phyloP scores from a whole-genome alignment of 73 alveolate genomes.

The Blepharisma stoltei region DNA sequence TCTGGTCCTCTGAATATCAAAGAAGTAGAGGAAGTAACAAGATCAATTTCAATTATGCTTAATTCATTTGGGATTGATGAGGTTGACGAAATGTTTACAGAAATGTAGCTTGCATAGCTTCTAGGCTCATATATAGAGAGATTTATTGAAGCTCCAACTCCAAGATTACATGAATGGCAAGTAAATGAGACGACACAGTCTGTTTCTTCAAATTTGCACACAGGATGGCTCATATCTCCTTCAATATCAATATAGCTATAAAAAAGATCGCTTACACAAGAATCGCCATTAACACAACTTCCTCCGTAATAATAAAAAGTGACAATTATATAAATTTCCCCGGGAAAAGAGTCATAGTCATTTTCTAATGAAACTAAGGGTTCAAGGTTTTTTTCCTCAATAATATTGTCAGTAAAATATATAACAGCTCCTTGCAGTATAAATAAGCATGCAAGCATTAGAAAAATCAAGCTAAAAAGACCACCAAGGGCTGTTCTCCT shows the following conservation, averaged over 20 bases:
- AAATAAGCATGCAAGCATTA: neutral
- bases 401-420: neutral
- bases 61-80: slow-evolving; percentile 30
- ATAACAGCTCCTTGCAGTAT: neutral
- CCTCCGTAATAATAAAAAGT: slow-evolving; percentile 9
- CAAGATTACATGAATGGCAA: neutral
- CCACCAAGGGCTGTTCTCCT: slow-evolving; percentile 6
- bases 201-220: neutral
- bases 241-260: no score
- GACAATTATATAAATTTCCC: neutral
- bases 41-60: neutral
- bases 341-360: neutral
- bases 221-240: neutral
- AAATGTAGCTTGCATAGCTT: neutral
- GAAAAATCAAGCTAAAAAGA: slow-evolving; percentile 15
- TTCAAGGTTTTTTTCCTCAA: neutral
- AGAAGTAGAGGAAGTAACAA: neutral
- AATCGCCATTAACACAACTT: neutral
- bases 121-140: no score
- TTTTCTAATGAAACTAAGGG: neutral
- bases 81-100: neutral
- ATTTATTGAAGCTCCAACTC: neutral
- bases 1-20: slow-evolving; percentile 22
- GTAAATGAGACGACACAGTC: neutral
- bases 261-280: neutral